Evolutionary conservation across 202 grass and related monocot species (phyloP).

Genomic region (Setaria italica): DNA sequence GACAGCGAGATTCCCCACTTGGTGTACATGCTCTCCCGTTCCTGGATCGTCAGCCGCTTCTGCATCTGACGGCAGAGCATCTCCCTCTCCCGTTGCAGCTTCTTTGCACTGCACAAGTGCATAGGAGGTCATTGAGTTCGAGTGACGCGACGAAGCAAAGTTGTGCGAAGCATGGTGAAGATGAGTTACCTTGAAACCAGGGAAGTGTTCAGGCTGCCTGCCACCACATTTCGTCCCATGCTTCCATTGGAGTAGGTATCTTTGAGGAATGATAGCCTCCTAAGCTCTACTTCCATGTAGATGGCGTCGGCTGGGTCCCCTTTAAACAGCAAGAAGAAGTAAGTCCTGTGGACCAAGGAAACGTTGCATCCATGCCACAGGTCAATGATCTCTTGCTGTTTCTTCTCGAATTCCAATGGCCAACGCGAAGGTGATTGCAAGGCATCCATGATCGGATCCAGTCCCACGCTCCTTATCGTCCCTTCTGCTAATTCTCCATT

Average conservation of each 20-base stretch:
- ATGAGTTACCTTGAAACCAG: slow-evolving; percentile 49
- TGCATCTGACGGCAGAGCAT: slow-evolving; percentile 95
- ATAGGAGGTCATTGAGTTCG: slow-evolving; percentile 13
- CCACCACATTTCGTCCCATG: slow-evolving; percentile 50
- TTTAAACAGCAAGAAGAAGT: slow-evolving; percentile 95
- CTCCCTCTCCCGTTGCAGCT: slow-evolving; percentile 84
- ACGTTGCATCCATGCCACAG: slow-evolving; percentile 91
- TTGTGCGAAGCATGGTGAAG: background rate
- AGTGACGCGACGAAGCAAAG: background rate
- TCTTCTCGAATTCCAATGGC: slow-evolving; percentile 83
- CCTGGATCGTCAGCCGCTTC: slow-evolving; percentile 62
- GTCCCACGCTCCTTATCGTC: slow-evolving; percentile 55
- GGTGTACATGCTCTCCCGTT: slow-evolving; percentile 87
- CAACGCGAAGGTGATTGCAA: slow-evolving; percentile 79
- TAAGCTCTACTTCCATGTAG: slow-evolving; percentile 98
- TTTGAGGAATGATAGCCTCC: slow-evolving; percentile 82
- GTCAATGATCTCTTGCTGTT: slow-evolving; percentile 90
- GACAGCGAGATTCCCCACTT: slow-evolving; percentile 85
- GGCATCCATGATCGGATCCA: slow-evolving; percentile 59
- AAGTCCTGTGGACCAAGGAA: slow-evolving; percentile 87
- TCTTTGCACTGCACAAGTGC: slow-evolving; percentile 67
- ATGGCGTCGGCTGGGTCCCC: slow-evolving; percentile 92
- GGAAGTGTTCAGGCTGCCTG: slow-evolving; percentile 48
- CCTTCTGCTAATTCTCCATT: slow-evolving; percentile 68
- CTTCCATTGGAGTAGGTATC: slow-evolving; percentile 58